phyloP scores from a whole-genome alignment of 177 flowering plant genomes.

The Telopea speciosissima region DNA sequence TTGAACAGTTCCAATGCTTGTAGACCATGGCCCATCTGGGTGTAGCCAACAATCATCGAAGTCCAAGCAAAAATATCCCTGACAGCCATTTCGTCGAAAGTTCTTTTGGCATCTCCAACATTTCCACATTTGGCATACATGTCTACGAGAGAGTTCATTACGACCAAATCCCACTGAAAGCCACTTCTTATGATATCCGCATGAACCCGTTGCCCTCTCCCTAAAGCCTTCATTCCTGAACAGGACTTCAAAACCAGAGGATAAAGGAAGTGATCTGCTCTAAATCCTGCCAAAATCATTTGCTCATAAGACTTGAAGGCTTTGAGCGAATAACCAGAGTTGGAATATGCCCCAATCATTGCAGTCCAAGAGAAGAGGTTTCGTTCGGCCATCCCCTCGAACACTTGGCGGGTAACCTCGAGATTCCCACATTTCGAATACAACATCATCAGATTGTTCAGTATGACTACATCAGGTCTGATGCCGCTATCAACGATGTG shows the following conservation, averaged over 20 bases:
- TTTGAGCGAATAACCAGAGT: slow-evolving; percentile 8
- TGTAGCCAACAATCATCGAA: slow-evolving; percentile 21
- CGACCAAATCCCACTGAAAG: slow-evolving; percentile 23
- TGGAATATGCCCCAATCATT: slow-evolving; percentile 21
- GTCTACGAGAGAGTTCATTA: slow-evolving; percentile 27
- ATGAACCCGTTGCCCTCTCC: slow-evolving; percentile 18
- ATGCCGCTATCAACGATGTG: slow-evolving; percentile 15
- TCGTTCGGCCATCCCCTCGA: slow-evolving; percentile 22
- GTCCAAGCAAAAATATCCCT: slow-evolving; percentile 30
- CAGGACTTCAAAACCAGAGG: slow-evolving; percentile 29
- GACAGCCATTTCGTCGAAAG: slow-evolving; percentile 15
- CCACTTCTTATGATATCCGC: slow-evolving; percentile 18
- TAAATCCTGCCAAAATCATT: slow-evolving; percentile 17
- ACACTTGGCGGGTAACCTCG: slow-evolving; percentile 14
- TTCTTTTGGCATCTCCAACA: slow-evolving; percentile 17
- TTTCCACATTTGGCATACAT: slow-evolving; percentile 29
- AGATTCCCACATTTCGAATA: slow-evolving; percentile 20
- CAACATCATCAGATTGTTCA: slow-evolving; percentile 24
- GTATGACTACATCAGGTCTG: slow-evolving; percentile 11
- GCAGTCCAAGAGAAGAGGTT: slow-evolving; percentile 31
- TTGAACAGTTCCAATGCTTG: slow-evolving; percentile 21
- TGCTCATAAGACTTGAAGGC: slow-evolving; percentile 12
- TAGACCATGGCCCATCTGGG: slow-evolving; percentile 12
- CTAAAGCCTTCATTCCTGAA: slow-evolving; percentile 17
- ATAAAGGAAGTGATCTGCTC: slow-evolving; percentile 26